Base-by-base conservation (phyloP, 2,329 filamentous ascomycete species). In the Alternaria arbusti region DNA sequence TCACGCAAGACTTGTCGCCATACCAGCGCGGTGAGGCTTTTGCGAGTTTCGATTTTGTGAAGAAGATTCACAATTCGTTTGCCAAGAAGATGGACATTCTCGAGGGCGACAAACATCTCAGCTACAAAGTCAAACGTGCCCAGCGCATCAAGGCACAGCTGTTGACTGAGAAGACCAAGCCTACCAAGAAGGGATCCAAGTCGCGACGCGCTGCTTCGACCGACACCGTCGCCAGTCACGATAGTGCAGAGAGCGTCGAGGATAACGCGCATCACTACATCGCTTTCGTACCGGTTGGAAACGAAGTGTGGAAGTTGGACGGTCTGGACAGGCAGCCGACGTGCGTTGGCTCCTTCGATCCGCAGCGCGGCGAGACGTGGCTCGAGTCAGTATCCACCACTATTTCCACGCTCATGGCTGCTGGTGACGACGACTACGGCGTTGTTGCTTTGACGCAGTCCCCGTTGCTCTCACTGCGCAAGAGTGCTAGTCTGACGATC, bases 51-150 rank as follows among this genome's bases (percentile, higher is more conserved):
- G 83, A 87, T 10, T 93, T 91, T 76, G 90, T 98, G 56, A 91
- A 94, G 68, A 85, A 85, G 28, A 89, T 92, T 30, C 96, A 98
- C 79, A 98, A 98, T 76, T 94, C 92, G 0, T 97, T 96, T 73
- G 91, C 93, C 17, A 80, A 78, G 84, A 89, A 88, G 86, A 83
- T 72, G 81, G 77, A 80, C 40, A 75, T 79, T 59, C 88, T 91
- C 26, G 90, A 91, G 61, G 89, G 91, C 78, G 93, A 97, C 73
- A 86, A 89, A 25, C 91, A 96, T 70, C 81, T 95, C 10, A 84
- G 84, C 3, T 82, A 87, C 52, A 88, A 88, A 61, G 85, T 89
- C 60, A 85, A 84, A 25, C 59, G 65, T 30, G 59, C 65, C 8
- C 51, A 79, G 30, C 60, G 56, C n/a, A 49, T 54, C 13, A 66